Base-by-base conservation (phyloP, 2,329 filamentous ascomycete genomes). In the Geosmithia putterillii region DNA sequence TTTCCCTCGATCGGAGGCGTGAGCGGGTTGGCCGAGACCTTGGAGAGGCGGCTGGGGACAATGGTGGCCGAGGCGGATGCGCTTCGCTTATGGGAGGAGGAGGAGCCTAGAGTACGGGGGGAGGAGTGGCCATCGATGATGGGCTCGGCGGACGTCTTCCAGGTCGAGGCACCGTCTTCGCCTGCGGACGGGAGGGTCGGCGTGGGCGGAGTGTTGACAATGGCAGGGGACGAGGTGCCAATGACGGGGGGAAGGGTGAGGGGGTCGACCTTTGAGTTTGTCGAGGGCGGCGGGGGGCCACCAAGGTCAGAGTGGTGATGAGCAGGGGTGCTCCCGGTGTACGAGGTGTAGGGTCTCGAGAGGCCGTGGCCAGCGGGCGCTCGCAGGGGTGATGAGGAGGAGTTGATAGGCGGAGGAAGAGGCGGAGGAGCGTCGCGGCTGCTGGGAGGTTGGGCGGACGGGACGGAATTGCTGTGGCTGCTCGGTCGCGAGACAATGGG, bases 41-140 rank as follows among this genome's bases (percentile, higher is more conserved):
- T 88, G 25, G 89, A 94, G 34, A 95, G 73, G 64, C 94, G 95
- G 71, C 88, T 95, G 25, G 88, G 89, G 38, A 73, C 73, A 49
- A 79, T 20, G 7, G 41, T 20, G n/a, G 44, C 41, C 10, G 44
- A 46, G 8, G 44, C 41, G 5, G 44, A 46, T 19, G 44, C 17
- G 23, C 41, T 43, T 18, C 41, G 37, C 20, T 41, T 43, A 21
- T 89, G 84, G 45, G 81, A 76, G 63, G 57, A 57, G 15, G 51
- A 44, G 47, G 51, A 52, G 7, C 51, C 28, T 32, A 32, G 28
- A 14, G 28, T 12, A 6, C 15, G 28, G 3, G 28, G 28, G n/a
- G n/a, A n/a, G n/a, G n/a, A n/a, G n/a, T n/a, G n/a, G n/a, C n/a
- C n/a, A n/a, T n/a, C n/a, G n/a, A n/a, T n/a, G n/a, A n/a, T n/a